Conservation (phyloP, 2,329 filamentous ascomycete genomes). For the Amauroascus verrucosus region DNA sequence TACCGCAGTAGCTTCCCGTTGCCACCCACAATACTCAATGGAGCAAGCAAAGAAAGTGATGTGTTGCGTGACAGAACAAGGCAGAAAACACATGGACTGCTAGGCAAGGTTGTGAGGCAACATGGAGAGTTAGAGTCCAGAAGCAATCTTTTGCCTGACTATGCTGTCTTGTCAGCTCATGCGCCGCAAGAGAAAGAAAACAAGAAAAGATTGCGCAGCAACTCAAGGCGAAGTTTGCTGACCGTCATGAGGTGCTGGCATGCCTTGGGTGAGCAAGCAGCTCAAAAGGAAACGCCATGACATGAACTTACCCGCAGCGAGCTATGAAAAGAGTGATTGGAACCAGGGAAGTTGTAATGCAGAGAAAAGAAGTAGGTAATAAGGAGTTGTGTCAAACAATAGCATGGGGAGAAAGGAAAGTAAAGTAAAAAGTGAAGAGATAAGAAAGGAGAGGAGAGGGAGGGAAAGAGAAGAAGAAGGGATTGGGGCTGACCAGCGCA, state of each 20-base stretch:
- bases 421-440: constrained; percentile 11
- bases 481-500: constrained; percentile 8
- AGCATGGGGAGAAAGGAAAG: constrained; percentile 6
- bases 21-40: not conserved
- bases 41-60: constrained; percentile 7
- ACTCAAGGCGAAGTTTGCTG: constrained; percentile 4
- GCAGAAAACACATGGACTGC: not conserved
- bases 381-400: constrained; percentile 8
- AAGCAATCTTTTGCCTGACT: constrained; percentile 2
- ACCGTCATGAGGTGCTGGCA: not conserved
- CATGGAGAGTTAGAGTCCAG: not conserved
- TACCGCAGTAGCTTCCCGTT: not conserved
- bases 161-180: constrained; percentile 5
- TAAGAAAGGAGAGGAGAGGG: constrained; percentile 3
- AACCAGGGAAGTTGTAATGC: not conserved
- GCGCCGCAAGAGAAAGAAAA: not conserved
- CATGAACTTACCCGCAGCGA: not conserved
- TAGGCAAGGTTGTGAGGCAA: not conserved
- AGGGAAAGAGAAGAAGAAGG: not conserved
- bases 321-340: constrained; percentile 11
- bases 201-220: too few species aligned
- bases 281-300: not conserved
- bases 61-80: not conserved
- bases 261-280: constrained; percentile 5
- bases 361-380: not conserved